phyloP scores from a whole-genome alignment of 768 basidiomycete species.

The Termitomyces sp. region DNA sequence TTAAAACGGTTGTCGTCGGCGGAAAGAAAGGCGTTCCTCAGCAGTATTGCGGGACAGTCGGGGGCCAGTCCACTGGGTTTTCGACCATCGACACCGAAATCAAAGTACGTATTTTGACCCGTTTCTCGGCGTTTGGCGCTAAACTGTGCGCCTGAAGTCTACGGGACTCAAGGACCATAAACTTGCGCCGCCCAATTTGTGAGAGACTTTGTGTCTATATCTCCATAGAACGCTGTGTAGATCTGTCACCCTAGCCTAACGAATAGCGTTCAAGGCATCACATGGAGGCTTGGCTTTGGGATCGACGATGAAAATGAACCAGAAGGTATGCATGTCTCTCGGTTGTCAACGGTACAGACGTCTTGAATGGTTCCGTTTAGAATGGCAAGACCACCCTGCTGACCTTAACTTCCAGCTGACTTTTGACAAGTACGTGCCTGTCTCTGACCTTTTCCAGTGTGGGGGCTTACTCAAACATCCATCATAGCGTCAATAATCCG shows the following conservation, averaged over 20 bases:
- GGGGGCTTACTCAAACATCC: not conserved
- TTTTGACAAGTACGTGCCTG: slow-evolving; percentile 38
- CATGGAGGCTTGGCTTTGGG: slow-evolving; percentile 61
- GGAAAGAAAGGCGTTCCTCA: slow-evolving; percentile 45
- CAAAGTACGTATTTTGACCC: slow-evolving; percentile 31
- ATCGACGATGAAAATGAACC: slow-evolving; percentile 47
- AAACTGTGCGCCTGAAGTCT: slow-evolving; percentile 27
- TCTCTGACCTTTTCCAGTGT: not conserved
- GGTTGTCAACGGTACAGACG: not conserved
- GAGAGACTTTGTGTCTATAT: slow-evolving; percentile 13
- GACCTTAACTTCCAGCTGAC: slow-evolving; percentile 49
- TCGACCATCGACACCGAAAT: slow-evolving; percentile 58
- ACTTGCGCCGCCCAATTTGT: slow-evolving; percentile 61
- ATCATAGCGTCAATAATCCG: slow-evolving; percentile 50
- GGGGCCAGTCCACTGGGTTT: slow-evolving; percentile 57
- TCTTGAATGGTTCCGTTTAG: slow-evolving; percentile 23
- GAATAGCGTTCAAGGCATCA: slow-evolving; percentile 56
- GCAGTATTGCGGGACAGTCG: slow-evolving; percentile 62
- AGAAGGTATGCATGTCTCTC: slow-evolving; percentile 39
- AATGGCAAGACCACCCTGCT: slow-evolving; percentile 58
- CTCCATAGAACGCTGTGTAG: slow-evolving; percentile 2
- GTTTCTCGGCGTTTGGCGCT: not conserved
- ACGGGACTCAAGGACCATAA: slow-evolving; percentile 49
- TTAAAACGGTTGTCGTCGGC: slow-evolving; percentile 51
- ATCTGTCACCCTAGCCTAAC: slow-evolving; percentile 31